These are phyloP conservation scores for Candida rishiriensis DNA, from an alignment of 805 yeast species.

Conservation along the genomic window DNA sequence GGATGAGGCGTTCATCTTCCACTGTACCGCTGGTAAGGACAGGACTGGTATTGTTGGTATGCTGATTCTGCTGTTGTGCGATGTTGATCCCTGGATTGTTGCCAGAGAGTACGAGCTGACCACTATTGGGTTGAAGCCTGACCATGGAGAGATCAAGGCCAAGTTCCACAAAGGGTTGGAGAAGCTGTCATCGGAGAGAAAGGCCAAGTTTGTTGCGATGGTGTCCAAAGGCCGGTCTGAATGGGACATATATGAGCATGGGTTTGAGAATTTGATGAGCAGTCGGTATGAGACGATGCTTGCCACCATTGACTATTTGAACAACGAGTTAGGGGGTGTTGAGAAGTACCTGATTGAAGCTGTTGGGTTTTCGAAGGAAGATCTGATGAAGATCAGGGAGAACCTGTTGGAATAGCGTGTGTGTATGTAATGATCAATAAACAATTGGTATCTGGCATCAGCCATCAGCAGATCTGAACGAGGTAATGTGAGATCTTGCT, in stretches of 20 bases:
- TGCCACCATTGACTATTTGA: slow-evolving; percentile 51
- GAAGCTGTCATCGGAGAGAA: slow-evolving; percentile 13
- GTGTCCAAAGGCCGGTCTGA: slow-evolving; percentile 35
- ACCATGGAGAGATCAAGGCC: slow-evolving; percentile 35
- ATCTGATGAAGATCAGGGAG: slow-evolving; percentile 34
- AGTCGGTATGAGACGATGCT: slow-evolving; percentile 69
- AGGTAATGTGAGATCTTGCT: no score
- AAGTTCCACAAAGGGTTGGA: slow-evolving; percentile 31
- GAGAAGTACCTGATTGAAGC: slow-evolving; percentile 38
- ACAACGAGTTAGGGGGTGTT: slow-evolving; percentile 50
- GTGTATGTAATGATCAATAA: no score
- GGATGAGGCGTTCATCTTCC: slow-evolving; percentile 52
- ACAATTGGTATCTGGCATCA: no score
- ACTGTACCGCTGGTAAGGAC: slow-evolving; percentile 86
- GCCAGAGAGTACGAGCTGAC: slow-evolving; percentile 79
- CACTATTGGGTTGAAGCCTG: slow-evolving; percentile 54
- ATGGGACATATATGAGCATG: slow-evolving; percentile 44
- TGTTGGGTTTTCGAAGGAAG: slow-evolving; percentile 42
- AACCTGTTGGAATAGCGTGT: slow-evolving; percentile 10
- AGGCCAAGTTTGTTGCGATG: slow-evolving; percentile 19
- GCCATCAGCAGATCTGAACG: no score
- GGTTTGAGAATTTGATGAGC: slow-evolving; percentile 56
- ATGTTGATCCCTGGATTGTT: slow-evolving; percentile 60
- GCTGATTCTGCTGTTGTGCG: slow-evolving; percentile 57
- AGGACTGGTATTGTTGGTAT: slow-evolving; percentile 75